Base-by-base conservation (phyloP, 1,139 yeast species). In the Suhomyces terraborum region DNA sequence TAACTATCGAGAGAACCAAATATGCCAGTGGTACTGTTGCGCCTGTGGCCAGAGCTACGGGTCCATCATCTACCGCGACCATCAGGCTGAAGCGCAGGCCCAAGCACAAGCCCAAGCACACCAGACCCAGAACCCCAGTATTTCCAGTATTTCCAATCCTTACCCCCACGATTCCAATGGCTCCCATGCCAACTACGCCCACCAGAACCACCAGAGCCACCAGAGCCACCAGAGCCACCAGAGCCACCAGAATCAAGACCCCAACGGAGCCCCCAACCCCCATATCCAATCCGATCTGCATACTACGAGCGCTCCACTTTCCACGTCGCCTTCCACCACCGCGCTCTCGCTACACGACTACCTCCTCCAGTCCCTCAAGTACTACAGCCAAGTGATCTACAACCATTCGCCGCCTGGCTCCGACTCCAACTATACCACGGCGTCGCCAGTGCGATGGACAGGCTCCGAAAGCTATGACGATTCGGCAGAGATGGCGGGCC, bases 21-120 rank as follows among this genome's bases (percentile, higher is more conserved):
- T 75, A 7, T 67, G 76, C 46, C 79, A 75, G 49, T 75, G 80
- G 80, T 74, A 72, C 52, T 75, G 80, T 46, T 75, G 80, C 48
- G 70, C 71, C 28, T 75, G 80, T 52, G 79, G 78, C n/a, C 70
- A 73, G 48, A 62, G 75, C 38, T 71, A 73, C 48, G 80, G 80
- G 2, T 61, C 70, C 13, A 63, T 74, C 6, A 56, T 63, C 21
- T 64, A 60, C 42, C 62, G 60, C 35, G 60, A 38, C 20, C 34
- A 12, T 8, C 33, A 8, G n/a, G 10, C 23, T 21, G n/a, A 21
- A 4, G 8, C 23, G n/a, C 23, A 21, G 23, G 23, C 23, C 23
- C 23, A 24, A 14, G 4, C 26, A 3, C 27, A 12, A n/a, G n/a
- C n/a, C 8, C 27, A 24, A 16, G 8, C 6, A 8, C 17, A 24